Conservation (phyloP, 208 protist species). For the Crithidia sp. region DNA sequence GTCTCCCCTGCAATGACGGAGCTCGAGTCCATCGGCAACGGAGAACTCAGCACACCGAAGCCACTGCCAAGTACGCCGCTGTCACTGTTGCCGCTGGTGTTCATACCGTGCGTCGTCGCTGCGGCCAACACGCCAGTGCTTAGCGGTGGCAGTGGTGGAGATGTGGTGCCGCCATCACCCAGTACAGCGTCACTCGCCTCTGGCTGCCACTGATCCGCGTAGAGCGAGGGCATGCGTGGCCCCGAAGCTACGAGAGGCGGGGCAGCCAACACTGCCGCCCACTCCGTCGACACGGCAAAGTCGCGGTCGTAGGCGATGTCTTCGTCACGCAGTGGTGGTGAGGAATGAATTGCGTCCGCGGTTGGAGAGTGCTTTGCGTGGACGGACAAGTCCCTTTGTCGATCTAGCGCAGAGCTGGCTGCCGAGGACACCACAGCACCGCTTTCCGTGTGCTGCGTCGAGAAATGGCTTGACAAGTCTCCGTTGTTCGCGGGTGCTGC, state of each 20-base stretch:
- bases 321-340: background rate
- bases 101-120: too few species aligned
- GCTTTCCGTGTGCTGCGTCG: background rate
- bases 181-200: background rate
- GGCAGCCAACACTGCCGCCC: slow-evolving; percentile 21
- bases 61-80: too few species aligned
- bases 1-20: too few species aligned
- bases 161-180: too few species aligned
- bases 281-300: slow-evolving; percentile 31
- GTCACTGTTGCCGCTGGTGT: too few species aligned
- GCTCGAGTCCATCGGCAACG: too few species aligned
- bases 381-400: background rate
- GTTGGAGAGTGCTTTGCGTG: too few species aligned
- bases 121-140: too few species aligned
- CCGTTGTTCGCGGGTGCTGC: background rate
- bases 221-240: slow-evolving; percentile 3
- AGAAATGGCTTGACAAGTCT: background rate
- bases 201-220: background rate
- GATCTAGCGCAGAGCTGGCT: too few species aligned
- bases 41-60: too few species aligned
- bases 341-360: background rate
- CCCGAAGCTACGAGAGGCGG: slow-evolving; percentile 11
- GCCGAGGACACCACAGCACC: background rate
- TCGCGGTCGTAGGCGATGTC: slow-evolving; percentile 21
- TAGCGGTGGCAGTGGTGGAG: too few species aligned